A percentile compares a stretch with the other conserved stretches of the same genome.
These are phyloP conservation scores for Hypericum androsaemum DNA, from an alignment of 345 rosid genomes.

Conservation along the genomic window DNA sequence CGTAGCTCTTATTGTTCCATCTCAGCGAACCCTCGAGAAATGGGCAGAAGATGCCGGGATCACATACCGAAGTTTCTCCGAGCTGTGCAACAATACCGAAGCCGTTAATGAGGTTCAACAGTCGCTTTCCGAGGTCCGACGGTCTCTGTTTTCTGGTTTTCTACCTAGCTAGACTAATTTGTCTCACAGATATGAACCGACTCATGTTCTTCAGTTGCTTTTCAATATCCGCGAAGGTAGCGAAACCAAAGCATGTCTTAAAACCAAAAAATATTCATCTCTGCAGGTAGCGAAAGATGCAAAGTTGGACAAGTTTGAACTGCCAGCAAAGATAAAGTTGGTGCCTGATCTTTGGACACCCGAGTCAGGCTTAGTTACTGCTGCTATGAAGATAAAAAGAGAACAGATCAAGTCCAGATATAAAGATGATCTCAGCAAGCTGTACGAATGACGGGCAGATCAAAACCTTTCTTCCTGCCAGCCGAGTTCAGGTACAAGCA, in stretches of 20 bases:
- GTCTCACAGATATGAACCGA: neutral
- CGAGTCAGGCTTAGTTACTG: slow-evolving; percentile 61
- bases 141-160: neutral
- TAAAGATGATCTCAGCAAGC: slow-evolving; percentile 54
- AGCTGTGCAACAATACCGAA: slow-evolving; percentile 57
- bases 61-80: slow-evolving; percentile 27
- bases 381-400: slow-evolving; percentile 66
- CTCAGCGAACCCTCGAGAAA: slow-evolving; percentile 46
- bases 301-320: slow-evolving; percentile 63
- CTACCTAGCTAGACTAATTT: neutral
- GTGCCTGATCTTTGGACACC: slow-evolving; percentile 80
- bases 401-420: slow-evolving; percentile 57
- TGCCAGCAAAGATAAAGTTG: slow-evolving; percentile 67
- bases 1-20: slow-evolving; percentile 68
- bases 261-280: neutral
- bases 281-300: slow-evolving; percentile 57
- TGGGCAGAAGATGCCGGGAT: slow-evolving; percentile 65
- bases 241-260: neutral
- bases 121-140: slow-evolving; percentile 53
- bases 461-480: neutral
- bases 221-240: neutral
- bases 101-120: slow-evolving; percentile 54
- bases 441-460: slow-evolving; percentile 31
- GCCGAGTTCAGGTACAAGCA: too few species aligned
- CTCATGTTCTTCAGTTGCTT: neutral